Percentiles rank a stretch among this genome's conserved stretches.
phyloP scores from a whole-genome alignment of 192 early-diverging fungal genomes.

The Podila verticillata region DNA sequence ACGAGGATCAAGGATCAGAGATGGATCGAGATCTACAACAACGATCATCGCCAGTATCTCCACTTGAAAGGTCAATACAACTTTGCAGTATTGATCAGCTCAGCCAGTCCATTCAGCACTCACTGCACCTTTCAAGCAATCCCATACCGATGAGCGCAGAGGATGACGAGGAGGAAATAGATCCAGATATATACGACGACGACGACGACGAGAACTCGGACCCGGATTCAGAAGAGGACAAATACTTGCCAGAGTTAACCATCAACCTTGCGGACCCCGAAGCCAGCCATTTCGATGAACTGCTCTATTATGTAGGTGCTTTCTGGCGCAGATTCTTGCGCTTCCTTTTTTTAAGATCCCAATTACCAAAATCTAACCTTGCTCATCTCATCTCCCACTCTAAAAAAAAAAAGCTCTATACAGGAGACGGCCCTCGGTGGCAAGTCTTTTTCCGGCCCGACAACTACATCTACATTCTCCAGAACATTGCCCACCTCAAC shows the following conservation, averaged over 20 bases:
- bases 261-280: slow-evolving; percentile 15
- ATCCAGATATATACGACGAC: neutral
- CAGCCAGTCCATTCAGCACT: too few relatives aligned
- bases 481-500: slow-evolving; percentile 19
- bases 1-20: neutral
- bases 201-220: neutral
- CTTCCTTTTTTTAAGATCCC: neutral
- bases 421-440: slow-evolving; percentile 16
- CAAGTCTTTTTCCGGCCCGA: slow-evolving; percentile 6
- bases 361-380: neutral
- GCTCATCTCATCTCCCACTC: neutral
- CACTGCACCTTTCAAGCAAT: too few relatives aligned
- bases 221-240: neutral
- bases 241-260: slow-evolving; percentile 14
- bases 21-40: too few relatives aligned
- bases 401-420: slow-evolving; percentile 19
- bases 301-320: slow-evolving; percentile 19
- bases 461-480: slow-evolving; percentile 18
- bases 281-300: slow-evolving; percentile 18
- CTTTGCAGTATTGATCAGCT: too few relatives aligned
- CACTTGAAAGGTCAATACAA: too few relatives aligned
- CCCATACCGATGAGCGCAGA: too few relatives aligned
- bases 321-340: too few relatives aligned
- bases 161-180: neutral
- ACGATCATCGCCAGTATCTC: too few relatives aligned